These are phyloP conservation scores for Eimeria sp. DNA, from an alignment of 169 alveolate genomes.

Conservation along the genomic window DNA sequence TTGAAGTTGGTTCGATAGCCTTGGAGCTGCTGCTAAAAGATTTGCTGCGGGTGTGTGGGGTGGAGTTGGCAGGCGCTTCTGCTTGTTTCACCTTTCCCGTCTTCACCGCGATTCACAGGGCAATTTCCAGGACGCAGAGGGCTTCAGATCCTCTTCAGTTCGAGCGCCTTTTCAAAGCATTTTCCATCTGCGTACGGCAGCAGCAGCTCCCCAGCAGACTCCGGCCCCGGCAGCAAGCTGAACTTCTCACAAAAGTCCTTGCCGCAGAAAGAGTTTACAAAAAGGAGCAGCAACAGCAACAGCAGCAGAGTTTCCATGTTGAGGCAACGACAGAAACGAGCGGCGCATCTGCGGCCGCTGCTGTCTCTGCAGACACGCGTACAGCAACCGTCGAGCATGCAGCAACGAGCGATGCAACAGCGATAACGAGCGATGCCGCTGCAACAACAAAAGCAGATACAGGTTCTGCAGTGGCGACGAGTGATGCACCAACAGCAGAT, in stretches of 20 bases:
- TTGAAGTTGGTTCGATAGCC: slow-evolving; percentile 35
- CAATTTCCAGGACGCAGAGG: slow-evolving; percentile 27
- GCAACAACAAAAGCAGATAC: no score
- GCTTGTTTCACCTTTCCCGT: slow-evolving; percentile 49
- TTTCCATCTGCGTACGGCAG: neutral
- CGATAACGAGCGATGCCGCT: no score
- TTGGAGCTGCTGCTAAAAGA: slow-evolving; percentile 33
- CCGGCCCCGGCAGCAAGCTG: slow-evolving; percentile 30
- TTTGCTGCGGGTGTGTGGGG: slow-evolving; percentile 42
- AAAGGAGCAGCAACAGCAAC: slow-evolving; percentile 21
- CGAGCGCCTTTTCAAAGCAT: slow-evolving; percentile 17
- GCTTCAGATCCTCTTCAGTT: slow-evolving; percentile 57
- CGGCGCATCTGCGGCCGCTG: neutral
- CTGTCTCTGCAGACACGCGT: no score
- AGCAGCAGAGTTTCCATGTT: neutral
- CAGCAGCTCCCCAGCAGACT: slow-evolving; percentile 47
- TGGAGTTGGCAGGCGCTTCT: slow-evolving; percentile 44
- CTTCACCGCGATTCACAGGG: slow-evolving; percentile 42
- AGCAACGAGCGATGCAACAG: no score
- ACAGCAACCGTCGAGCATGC: no score
- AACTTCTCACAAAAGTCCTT: slow-evolving; percentile 6
- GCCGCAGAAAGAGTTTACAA: slow-evolving; percentile 55
- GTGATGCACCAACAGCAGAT: no score
- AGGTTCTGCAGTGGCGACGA: no score
- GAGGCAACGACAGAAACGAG: neutral